Conservation (phyloP, 2,329 filamentous ascomycete genomes). For the Didymella pomorum region DNA sequence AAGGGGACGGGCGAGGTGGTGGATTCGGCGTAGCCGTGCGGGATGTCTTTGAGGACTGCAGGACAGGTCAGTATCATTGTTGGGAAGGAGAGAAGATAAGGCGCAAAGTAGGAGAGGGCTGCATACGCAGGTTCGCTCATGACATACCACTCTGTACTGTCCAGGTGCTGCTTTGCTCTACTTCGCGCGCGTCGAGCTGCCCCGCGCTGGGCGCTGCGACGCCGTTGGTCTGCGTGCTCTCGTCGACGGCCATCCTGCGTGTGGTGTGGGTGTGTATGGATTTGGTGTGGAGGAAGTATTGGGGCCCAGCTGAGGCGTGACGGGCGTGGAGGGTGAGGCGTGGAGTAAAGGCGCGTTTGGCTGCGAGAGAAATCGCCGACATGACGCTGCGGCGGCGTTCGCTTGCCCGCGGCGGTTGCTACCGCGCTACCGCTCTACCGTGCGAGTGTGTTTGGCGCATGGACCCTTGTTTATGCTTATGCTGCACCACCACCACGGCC, state of each 20-base stretch:
- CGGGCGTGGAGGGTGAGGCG: too few relatives aligned
- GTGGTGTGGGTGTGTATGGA: neutral
- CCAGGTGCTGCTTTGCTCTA: neutral
- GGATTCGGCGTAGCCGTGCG: slow-evolving; percentile 64
- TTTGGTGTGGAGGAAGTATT: neutral
- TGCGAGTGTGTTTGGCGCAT: neutral
- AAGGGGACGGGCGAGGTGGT: slow-evolving; percentile 82
- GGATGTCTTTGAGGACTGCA: slow-evolving; percentile 70
- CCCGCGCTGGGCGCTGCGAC: slow-evolving; percentile 27
- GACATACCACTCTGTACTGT: neutral
- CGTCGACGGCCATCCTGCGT: slow-evolving; percentile 38
- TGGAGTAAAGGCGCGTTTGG: neutral
- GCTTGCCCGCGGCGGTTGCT: neutral
- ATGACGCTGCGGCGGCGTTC: neutral
- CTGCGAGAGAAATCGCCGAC: neutral
- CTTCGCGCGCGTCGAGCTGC: too few relatives aligned
- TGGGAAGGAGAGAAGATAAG: too few relatives aligned
- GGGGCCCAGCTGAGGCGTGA: too few relatives aligned
- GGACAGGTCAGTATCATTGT: neutral
- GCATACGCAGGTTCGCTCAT: neutral
- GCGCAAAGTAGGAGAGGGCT: neutral
- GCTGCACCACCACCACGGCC: neutral
- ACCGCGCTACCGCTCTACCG: too few relatives aligned
- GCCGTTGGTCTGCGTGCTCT: slow-evolving; percentile 54
- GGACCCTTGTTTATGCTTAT: neutral